Evolutionary conservation across 2,329 filamentous ascomycete genomes (phyloP).

Genomic region (Aspergillus sp.): DNA sequence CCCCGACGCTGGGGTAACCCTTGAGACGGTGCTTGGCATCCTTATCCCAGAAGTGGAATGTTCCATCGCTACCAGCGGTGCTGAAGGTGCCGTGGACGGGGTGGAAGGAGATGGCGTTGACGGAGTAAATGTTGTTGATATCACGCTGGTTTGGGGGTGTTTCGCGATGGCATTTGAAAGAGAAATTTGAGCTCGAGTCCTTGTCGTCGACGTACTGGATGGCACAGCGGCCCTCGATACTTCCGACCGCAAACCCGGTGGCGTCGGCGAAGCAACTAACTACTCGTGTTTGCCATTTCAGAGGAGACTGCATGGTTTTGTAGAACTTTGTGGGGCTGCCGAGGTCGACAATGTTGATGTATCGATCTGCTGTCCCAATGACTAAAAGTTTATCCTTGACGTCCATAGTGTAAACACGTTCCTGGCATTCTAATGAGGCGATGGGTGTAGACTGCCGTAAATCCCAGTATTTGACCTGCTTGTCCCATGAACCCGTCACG

Average conservation of each 20-base stretch:
- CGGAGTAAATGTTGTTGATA: conserved; percentile 85
- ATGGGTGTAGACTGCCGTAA: conserved; percentile 54
- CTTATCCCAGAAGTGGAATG: conserved; percentile 81
- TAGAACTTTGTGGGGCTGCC: conserved; percentile 87
- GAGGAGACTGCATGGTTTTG: conserved; percentile 92
- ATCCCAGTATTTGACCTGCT: conserved; percentile 63
- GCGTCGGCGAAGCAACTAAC: conserved; percentile 95
- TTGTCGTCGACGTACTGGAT: conserved; percentile 99
- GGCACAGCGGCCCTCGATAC: conserved; percentile 94
- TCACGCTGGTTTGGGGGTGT: conserved; percentile 66
- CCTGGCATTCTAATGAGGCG: conserved; percentile 52
- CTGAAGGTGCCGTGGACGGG: conserved; percentile 97
- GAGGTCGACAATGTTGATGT: conserved; percentile 94
- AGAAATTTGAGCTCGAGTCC: conserved; percentile 89
- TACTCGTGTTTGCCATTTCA: conserved; percentile 97
- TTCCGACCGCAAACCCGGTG: conserved; percentile 90
- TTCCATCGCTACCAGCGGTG: conserved; percentile 92
- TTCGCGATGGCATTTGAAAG: conserved; percentile 98
- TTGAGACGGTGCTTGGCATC: conserved; percentile 87
- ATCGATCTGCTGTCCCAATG: conserved; percentile 89
- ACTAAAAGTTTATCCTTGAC: conserved; percentile 87
- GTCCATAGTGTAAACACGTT: conserved; percentile 82
- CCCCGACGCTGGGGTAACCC: conserved; percentile 82
- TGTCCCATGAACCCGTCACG: conserved; percentile 76
- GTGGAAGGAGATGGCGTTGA: conserved; percentile 98